Evolutionary conservation across 176 grass and related monocot genomes (phyloP).

Genomic region (Triticum turgidum): DNA sequence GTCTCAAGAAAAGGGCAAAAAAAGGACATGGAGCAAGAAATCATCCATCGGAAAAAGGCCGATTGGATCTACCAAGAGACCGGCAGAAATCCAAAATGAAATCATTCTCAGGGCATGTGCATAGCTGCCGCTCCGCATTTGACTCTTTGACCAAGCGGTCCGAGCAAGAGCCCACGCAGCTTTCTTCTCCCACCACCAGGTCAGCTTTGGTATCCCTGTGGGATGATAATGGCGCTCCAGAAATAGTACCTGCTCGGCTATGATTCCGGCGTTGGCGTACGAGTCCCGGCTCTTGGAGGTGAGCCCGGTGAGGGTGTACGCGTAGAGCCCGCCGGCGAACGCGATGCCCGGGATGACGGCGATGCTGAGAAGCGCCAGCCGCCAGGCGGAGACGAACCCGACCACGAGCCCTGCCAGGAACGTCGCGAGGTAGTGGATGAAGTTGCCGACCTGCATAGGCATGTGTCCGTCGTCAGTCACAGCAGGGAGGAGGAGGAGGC

Average conservation of each 20-base stretch:
- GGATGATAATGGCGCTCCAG: slow-evolving; percentile 5
- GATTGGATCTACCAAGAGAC: slow-evolving; percentile 41
- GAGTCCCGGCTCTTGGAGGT: slow-evolving; percentile 90
- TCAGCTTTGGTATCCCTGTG: slow-evolving; percentile 30
- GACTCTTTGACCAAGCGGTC: slow-evolving; percentile 40
- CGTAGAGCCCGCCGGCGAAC: slow-evolving; percentile 81
- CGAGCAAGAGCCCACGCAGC: slow-evolving; percentile 31
- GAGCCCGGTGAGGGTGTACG: slow-evolving; percentile 73
- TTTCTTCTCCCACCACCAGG: neutral
- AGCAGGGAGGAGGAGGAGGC: no score
- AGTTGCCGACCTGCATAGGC: slow-evolving; percentile 72
- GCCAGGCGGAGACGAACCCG: slow-evolving; percentile 84
- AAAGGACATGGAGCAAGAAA: slow-evolving; percentile 38
- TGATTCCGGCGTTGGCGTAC: slow-evolving; percentile 79
- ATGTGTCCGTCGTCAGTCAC: neutral
- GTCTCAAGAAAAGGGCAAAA: slow-evolving; percentile 30
- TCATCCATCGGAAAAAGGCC: slow-evolving; percentile 4
- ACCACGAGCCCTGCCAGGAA: slow-evolving; percentile 84
- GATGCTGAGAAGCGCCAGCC: slow-evolving; percentile 80
- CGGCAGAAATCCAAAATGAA: slow-evolving; percentile 37
- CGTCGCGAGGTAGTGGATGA: slow-evolving; percentile 95
- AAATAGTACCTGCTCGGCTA: slow-evolving; percentile 77
- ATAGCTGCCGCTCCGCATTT: slow-evolving; percentile 15
- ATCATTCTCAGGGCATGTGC: slow-evolving; percentile 46
- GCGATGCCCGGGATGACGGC: slow-evolving; percentile 88